These are phyloP conservation scores for Epichloe typhina DNA, from an alignment of 2,329 filamentous ascomycete species.

Conservation along the genomic window DNA sequence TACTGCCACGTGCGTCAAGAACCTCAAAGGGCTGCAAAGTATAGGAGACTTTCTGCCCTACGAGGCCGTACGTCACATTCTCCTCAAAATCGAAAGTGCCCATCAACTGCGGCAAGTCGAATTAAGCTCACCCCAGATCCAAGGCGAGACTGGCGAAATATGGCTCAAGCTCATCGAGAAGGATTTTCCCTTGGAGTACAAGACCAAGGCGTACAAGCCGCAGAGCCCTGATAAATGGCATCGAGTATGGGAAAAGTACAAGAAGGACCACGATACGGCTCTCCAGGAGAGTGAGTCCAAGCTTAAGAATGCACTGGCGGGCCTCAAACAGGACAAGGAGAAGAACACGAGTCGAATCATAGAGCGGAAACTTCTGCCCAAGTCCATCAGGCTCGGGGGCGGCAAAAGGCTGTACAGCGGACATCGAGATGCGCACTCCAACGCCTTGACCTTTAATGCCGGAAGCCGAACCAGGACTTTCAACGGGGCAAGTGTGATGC, in stretches of 20 bases:
- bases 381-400: slow-evolving; percentile 19
- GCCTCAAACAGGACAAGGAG: slow-evolving; percentile 43
- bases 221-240: slow-evolving; percentile 60
- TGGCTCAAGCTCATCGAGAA: slow-evolving; percentile 71
- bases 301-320: slow-evolving; percentile 43
- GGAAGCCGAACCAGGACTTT: slow-evolving; percentile 40
- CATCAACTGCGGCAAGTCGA: slow-evolving; percentile 66
- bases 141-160: slow-evolving; percentile 53
- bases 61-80: slow-evolving; percentile 46
- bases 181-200: slow-evolving; percentile 55
- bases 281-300: slow-evolving; percentile 46
- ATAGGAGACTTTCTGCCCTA: slow-evolving; percentile 61
- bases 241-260: slow-evolving; percentile 61
- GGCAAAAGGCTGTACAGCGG: slow-evolving; percentile 16
- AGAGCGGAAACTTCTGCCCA: slow-evolving; percentile 33
- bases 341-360: slow-evolving; percentile 46
- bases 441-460: slow-evolving; percentile 29
- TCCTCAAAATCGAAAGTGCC: slow-evolving; percentile 58
- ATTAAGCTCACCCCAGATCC: slow-evolving; percentile 61
- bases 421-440: slow-evolving; percentile 16
- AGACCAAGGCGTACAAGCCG: slow-evolving; percentile 50
- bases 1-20: slow-evolving; percentile 36
- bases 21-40: slow-evolving; percentile 47
- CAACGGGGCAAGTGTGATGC: slow-evolving; percentile 39
- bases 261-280: slow-evolving; percentile 41